phyloP scores from a whole-genome alignment of 169 alveolate genomes.

The Cryptosporidium parvum region DNA sequence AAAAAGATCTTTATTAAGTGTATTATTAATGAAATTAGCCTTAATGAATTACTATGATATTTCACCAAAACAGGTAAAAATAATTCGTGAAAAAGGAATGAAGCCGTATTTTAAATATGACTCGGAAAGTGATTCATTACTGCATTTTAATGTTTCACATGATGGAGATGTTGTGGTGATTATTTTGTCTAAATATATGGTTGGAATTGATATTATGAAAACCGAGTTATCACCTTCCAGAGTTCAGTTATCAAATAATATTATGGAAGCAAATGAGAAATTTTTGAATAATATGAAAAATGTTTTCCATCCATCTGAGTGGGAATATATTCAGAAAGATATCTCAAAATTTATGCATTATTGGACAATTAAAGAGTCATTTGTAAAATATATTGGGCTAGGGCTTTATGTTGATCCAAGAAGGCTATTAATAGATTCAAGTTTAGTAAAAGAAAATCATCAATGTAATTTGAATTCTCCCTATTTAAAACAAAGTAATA shows the following conservation, averaged over 20 bases:
- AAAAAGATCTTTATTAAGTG: conserved; percentile 45
- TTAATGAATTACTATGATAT: conserved; percentile 29
- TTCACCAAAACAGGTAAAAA: conserved; percentile 20
- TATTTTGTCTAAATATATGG: conserved; percentile 25
- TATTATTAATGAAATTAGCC: background rate
- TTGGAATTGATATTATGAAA: conserved; percentile 75
- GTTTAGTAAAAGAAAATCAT: background rate
- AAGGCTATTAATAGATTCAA: conserved; percentile 17
- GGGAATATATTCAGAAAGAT: conserved; percentile 58
- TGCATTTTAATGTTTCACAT: conserved; percentile 67
- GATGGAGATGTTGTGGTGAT: conserved; percentile 66
- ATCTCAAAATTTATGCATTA: conserved; percentile 58
- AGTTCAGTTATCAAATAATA: background rate
- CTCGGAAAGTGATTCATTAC: background rate
- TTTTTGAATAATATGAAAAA: conserved; percentile 34
- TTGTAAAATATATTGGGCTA: conserved; percentile 55
- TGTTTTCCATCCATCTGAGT: conserved; percentile 28
- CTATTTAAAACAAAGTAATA: background rate
- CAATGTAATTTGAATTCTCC: background rate
- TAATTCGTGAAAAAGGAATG: conserved; percentile 24
- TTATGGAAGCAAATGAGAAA: background rate
- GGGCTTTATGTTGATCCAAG: conserved; percentile 73
- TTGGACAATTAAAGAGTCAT: conserved; percentile 77
- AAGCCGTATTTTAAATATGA: conserved; percentile 21
- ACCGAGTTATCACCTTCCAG: conserved; percentile 22